Evolutionary conservation across 2,329 filamentous ascomycete genomes (phyloP), one percentile per base, ranked within the genome.

Genomic region (Ciborinia camelliae): DNA sequence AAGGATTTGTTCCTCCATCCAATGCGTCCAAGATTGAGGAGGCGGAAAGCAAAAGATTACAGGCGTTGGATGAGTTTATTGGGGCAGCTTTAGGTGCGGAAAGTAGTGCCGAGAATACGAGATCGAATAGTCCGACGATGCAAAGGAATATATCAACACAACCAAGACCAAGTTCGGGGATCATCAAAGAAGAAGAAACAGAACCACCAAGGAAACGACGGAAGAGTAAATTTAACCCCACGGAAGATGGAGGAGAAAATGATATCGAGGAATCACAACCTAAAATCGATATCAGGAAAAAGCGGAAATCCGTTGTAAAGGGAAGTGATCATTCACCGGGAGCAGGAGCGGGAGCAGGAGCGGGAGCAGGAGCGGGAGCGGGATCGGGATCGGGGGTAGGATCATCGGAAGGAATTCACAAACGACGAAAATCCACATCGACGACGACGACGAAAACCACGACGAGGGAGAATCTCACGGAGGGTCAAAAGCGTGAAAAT

Each of bases 401-500:
- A n/a, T 61, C 61, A 51, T 66, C 66, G 14, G 71, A 73, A 64
- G 32, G 52, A 18, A 64, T 54, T 41, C 65, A 69, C 18, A 84
- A 84, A 71, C 78, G 83, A 57, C 79, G 82, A 43, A 86, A 84
- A 71, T 84, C 83, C 1, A 75, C 73, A 8, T 69, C 68, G n/a
- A 55, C 65, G 18, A 41, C 67, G 14, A 64, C 75, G n/a, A n/a
- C n/a, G n/a, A n/a, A 87, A 86, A 71, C 65, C n/a, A n/a, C 78
- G 2, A 73, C 81, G 3, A 78, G 89, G 32, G 84, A 88, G 71
- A 88, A 88, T 68, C 75, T 95, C 4, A 85, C 87, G 0, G 90
- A 94, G 70, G 87, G 90, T 66, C 90, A 95, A 76, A 95, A 94
- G 77, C 83, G 91, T 53, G 88, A 88, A 72, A 96, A 97, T 70